Conservation (phyloP, 345 rosid genomes). For the Lumnitzera littorea region DNA sequence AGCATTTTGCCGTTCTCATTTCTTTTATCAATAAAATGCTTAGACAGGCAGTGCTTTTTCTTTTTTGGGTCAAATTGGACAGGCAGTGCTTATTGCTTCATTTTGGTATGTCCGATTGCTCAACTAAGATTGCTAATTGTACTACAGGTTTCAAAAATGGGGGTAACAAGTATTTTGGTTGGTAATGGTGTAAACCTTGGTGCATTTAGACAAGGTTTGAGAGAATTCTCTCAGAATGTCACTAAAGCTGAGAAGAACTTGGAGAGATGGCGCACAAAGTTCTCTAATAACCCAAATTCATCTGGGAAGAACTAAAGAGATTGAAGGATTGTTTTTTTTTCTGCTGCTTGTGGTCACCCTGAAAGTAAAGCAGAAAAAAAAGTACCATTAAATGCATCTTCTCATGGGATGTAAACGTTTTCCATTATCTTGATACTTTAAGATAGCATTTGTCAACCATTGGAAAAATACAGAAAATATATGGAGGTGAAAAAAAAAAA, state of each 20-base stretch:
- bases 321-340: background rate
- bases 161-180: constrained; percentile 63
- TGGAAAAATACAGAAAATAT: too few relatives aligned
- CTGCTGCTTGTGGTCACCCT: background rate
- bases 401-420: background rate
- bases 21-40: too few relatives aligned
- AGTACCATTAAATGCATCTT: background rate
- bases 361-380: too few relatives aligned
- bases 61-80: too few relatives aligned
- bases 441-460: background rate
- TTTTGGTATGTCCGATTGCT: background rate
- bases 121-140: background rate
- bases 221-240: constrained; percentile 46
- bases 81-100: too few relatives aligned
- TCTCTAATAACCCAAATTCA: constrained; percentile 36
- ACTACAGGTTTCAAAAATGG: constrained; percentile 68
- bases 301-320: constrained; percentile 19
- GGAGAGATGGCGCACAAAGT: constrained; percentile 53
- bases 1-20: too few relatives aligned
- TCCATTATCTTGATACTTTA: background rate
- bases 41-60: too few relatives aligned
- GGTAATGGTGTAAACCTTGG: constrained; percentile 68
- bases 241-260: constrained; percentile 48
- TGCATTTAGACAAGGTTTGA: constrained; percentile 68
- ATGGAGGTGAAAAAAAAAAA: too few relatives aligned